Percentiles rank a stretch among this genome's conserved stretches.
Evolutionary conservation across 164 flowering plant species (phyloP).

Genomic region (Kingdonia uniflora): DNA sequence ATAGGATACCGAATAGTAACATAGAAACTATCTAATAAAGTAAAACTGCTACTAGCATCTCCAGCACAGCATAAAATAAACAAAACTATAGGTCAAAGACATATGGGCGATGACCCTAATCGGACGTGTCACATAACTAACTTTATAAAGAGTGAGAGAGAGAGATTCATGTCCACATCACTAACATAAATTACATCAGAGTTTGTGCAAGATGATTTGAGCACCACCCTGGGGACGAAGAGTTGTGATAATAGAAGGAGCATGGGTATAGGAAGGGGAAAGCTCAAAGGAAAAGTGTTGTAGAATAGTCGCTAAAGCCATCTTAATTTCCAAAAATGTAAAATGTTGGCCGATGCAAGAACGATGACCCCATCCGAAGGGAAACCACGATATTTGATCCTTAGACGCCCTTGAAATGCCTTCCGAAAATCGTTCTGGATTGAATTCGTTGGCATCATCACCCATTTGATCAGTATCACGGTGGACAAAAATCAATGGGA

Average conservation of each 20-base stretch:
- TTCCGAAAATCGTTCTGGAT: constrained; percentile 20
- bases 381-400: constrained; percentile 10
- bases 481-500: constrained; percentile 3
- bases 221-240: background rate
- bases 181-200: too few species aligned
- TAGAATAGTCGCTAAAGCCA: constrained; percentile 14
- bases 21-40: too few species aligned
- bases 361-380: constrained; percentile 17
- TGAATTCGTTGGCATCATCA: constrained; percentile 19
- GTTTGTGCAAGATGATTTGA: too few species aligned
- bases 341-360: constrained; percentile 21
- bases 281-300: constrained; percentile 5
- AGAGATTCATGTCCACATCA: too few species aligned
- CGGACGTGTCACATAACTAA: too few species aligned
- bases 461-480: constrained; percentile 18
- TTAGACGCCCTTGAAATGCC: constrained; percentile 18
- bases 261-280: constrained; percentile 14
- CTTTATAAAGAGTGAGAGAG: too few species aligned
- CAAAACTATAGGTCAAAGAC: too few species aligned
- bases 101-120: too few species aligned
- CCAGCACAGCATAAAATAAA: too few species aligned
- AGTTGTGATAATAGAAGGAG: constrained; percentile 5
- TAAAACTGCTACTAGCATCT: too few species aligned
- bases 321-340: constrained; percentile 15
- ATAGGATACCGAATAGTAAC: too few species aligned